Base-by-base conservation (phyloP, 2,329 filamentous ascomycete species). In the Rhynchosporium secalis region DNA sequence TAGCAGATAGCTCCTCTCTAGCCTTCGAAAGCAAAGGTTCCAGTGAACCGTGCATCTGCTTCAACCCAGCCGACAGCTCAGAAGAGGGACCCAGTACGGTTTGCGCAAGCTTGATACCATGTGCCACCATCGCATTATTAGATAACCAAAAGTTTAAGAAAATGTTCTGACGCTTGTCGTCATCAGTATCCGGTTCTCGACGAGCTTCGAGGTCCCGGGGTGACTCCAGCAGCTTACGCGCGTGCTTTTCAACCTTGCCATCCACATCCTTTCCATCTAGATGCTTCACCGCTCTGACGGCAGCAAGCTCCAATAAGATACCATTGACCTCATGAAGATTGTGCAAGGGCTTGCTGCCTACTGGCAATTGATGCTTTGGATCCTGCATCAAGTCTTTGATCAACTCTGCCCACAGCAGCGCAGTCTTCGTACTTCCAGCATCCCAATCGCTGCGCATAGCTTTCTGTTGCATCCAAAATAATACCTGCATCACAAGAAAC, bases 251-350 rank as follows among this genome's bases (percentile, higher is more conserved):
- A 33, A 81, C 79, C 36, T 76, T 72, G 3, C 72, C 73, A 29
- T 72, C 71, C n/a, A 70, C 65, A 66, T 81, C 79, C 41, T 75
- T 74, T 2, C 75, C 75, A 3, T 66, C 73, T 26, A 69, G 66
- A 40, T 76, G 65, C 33, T 74, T 72, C n/a, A 76, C 43, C 3
- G 78, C 76, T 45, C 73, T 72, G n/a, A 77, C 75, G 31, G 79
- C 78, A 64, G 75, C 75, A 15, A 83, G 70, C 57, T 81, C 76
- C 7, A 82, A 70, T 20, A 80, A 63, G 2, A 76, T 70, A 28
- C 74, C 79, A 49, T 67, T 73, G 20, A 80, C 74, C 31, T 76
- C 75, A 1, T 77, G 76, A 10, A 76, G 73, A 58, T 80, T 76
- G 6, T 67, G 52, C 29, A 67, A 54, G 4, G 66, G 26, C 10